Percentiles rank a stretch among this genome's conserved stretches.
phyloP scores from a whole-genome alignment of 1,284 basidiomycete genomes.

The Psilocybe mexicana region DNA sequence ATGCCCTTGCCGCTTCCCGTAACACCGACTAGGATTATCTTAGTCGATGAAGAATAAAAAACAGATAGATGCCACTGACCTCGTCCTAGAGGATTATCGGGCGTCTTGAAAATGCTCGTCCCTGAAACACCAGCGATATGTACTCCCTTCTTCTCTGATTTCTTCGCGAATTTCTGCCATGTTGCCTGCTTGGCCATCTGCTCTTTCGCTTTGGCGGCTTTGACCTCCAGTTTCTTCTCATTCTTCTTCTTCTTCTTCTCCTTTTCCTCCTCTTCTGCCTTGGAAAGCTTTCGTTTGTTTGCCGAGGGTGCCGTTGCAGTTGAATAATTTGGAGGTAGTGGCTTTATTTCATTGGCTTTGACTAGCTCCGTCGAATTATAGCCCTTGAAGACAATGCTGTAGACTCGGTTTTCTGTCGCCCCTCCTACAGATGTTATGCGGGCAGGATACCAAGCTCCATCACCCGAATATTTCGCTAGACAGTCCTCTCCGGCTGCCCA shows the following conservation, averaged over 20 bases:
- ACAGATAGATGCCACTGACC: slow-evolving; percentile 47
- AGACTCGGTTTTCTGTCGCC: slow-evolving; percentile 82
- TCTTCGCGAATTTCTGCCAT: slow-evolving; percentile 99
- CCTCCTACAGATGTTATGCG: slow-evolving; percentile 89
- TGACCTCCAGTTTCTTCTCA: slow-evolving; percentile 90
- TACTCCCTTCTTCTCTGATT: slow-evolving; percentile 93
- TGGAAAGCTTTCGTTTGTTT: slow-evolving; percentile 76
- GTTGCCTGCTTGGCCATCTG: slow-evolving; percentile 86
- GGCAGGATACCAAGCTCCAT: slow-evolving; percentile 90
- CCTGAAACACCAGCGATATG: slow-evolving; percentile 85
- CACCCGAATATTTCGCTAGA: slow-evolving; percentile 88
- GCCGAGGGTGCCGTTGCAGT: slow-evolving; percentile 39
- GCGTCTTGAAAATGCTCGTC: slow-evolving; percentile 95
- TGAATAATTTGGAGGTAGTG: slow-evolving; percentile 60
- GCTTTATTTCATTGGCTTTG: slow-evolving; percentile 71
- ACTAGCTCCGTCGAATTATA: slow-evolving; percentile 95
- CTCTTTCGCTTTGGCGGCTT: slow-evolving; percentile 88
- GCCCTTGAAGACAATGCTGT: slow-evolving; percentile 93
- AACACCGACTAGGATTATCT: slow-evolving; percentile 74
- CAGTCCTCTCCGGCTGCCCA: slow-evolving; percentile 91
- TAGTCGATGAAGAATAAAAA: slow-evolving; percentile 21
- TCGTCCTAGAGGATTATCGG: slow-evolving; percentile 89
- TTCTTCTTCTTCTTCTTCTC: slow-evolving; percentile 95
- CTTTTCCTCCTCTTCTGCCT: slow-evolving; percentile 86
- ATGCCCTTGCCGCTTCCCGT: slow-evolving; percentile 93